Conservation (phyloP, 768 basidiomycete species). For the Paxillus rubicundulus region DNA sequence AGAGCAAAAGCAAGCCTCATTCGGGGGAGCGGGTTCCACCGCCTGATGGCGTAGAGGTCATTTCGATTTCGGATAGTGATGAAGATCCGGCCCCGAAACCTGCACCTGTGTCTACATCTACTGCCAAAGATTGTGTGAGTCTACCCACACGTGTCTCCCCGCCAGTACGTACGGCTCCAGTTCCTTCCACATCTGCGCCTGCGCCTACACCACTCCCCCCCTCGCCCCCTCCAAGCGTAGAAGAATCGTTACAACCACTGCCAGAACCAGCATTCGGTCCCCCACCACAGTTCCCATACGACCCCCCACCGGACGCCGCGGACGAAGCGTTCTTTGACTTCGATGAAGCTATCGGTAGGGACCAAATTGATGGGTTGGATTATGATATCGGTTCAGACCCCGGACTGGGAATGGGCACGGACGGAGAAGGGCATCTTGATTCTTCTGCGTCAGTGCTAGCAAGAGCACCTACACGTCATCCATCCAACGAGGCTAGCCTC, state of each 20-base stretch:
- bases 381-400: neutral
- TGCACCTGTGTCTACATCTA: neutral
- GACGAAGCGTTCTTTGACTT: slow-evolving; percentile 17
- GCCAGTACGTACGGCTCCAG: neutral
- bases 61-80: slow-evolving; percentile 30
- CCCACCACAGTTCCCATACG: slow-evolving; percentile 1
- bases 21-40: slow-evolving; percentile 1
- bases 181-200: neutral
- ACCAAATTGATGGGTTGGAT: neutral
- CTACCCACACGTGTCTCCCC: neutral
- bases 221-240: neutral
- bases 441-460: neutral
- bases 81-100: slow-evolving; percentile 1
- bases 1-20: neutral
- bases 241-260: neutral
- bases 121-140: neutral
- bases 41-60: slow-evolving; percentile 22
- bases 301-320: slow-evolving; percentile 1
- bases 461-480: neutral
- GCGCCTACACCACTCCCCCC: neutral
- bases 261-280: neutral
- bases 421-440: too few relatives aligned
- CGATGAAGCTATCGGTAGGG: slow-evolving; percentile 2
- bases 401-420: too few relatives aligned
- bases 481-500: too few relatives aligned